These are phyloP conservation scores for Heterobasidion parviporum DNA, from an alignment of 1,284 basidiomycete genomes.

Conservation along the genomic window DNA sequence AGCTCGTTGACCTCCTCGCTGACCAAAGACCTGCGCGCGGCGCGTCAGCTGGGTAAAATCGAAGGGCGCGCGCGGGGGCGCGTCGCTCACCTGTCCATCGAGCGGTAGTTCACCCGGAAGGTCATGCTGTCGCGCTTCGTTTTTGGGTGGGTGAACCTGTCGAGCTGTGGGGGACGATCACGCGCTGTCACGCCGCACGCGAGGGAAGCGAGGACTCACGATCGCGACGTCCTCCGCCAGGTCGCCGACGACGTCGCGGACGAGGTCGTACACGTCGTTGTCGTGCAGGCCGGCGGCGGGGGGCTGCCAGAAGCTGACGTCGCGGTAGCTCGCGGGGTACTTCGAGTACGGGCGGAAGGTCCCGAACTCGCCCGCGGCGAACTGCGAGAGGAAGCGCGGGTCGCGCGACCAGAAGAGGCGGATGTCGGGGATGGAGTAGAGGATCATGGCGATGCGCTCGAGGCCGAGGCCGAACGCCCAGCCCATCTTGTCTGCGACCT, in stretches of 20 bases:
- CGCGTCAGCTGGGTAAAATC: not conserved
- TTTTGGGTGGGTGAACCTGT: slow-evolving; percentile 89
- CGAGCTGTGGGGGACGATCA: slow-evolving; percentile 51
- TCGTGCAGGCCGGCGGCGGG: slow-evolving; percentile 66
- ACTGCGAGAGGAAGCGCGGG: slow-evolving; percentile 83
- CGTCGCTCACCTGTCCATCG: slow-evolving; percentile 78
- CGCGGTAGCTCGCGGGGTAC: slow-evolving; percentile 85
- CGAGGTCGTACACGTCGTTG: slow-evolving; percentile 95
- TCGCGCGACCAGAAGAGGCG: slow-evolving; percentile 98
- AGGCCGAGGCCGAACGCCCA: slow-evolving; percentile 99
- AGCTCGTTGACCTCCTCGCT: slow-evolving; percentile 86
- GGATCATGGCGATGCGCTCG: slow-evolving; percentile 97
- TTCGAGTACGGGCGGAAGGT: slow-evolving; percentile 86
- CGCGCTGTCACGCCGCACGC: slow-evolving; percentile 1
- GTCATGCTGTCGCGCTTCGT: slow-evolving; percentile 76
- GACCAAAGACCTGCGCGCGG: slow-evolving; percentile 60
- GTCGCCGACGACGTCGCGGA: slow-evolving; percentile 89
- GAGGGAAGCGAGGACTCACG: slow-evolving; percentile 32
- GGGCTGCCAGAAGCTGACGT: slow-evolving; percentile 83
- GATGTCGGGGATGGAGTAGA: slow-evolving; percentile 96
- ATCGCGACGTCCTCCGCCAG: slow-evolving; percentile 86
- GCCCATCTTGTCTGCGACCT: slow-evolving; percentile 76
- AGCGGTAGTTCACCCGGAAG: slow-evolving; percentile 91
- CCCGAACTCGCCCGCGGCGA: slow-evolving; percentile 66
- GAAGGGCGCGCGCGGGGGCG: not conserved